These are phyloP conservation scores for Phialophora tarda DNA, from an alignment of 2,329 filamentous ascomycete genomes.

Conservation along the genomic window DNA sequence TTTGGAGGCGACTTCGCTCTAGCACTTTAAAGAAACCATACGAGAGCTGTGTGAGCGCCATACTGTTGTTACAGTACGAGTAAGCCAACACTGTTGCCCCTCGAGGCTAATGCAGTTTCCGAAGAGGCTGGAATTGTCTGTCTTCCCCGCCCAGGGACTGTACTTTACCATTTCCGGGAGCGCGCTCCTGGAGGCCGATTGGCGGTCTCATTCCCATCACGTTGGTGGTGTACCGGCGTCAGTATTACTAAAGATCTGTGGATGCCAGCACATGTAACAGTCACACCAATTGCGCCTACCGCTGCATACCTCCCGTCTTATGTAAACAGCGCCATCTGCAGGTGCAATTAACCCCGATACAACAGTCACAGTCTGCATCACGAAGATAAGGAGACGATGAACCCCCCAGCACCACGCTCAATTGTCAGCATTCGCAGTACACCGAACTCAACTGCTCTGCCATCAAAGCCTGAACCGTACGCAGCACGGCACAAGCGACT, in stretches of 20 bases:
- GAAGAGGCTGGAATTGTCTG: not conserved
- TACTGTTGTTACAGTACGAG: not conserved
- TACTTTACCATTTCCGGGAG: not conserved
- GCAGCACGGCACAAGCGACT: not conserved
- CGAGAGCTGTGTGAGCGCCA: not conserved
- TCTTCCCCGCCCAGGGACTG: not conserved
- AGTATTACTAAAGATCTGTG: constrained; percentile 1
- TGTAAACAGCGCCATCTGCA: constrained; percentile 1
- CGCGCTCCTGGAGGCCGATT: not conserved
- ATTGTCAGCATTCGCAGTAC: not conserved
- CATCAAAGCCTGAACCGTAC: not conserved
- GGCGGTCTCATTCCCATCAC: not conserved
- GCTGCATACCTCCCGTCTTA: not conserved
- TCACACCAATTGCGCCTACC: not conserved
- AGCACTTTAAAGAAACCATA: not conserved
- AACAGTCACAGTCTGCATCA: not conserved
- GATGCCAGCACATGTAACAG: not conserved
- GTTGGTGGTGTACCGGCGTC: not conserved
- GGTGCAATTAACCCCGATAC: not conserved
- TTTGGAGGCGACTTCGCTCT: not conserved
- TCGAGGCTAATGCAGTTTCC: not conserved
- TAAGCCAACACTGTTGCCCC: not conserved
- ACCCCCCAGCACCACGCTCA: not conserved
- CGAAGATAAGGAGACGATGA: not conserved
- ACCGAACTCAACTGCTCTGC: not conserved